Evolutionary conservation across 1,139 yeast genomes (phyloP).

Genomic region (Geotrichum reessii): DNA sequence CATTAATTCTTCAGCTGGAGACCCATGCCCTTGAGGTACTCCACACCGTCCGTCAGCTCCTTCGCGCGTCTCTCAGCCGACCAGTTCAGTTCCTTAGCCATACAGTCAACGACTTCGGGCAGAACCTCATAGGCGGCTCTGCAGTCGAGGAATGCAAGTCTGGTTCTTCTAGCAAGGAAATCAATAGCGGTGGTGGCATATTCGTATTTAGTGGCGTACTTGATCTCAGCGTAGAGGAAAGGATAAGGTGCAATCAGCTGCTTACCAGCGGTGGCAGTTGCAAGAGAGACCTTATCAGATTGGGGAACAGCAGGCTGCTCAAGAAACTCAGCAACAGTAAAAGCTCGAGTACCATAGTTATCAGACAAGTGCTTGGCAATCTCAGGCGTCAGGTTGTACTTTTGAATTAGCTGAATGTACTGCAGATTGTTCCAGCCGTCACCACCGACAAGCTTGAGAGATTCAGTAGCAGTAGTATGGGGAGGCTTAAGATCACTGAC

Average conservation of each 20-base stretch:
- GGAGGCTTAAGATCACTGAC: conserved; percentile 41
- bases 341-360: conserved; percentile 86
- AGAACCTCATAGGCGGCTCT: conserved; percentile 76
- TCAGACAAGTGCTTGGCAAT: conserved; percentile 78
- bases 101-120: conserved; percentile 78
- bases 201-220: conserved; percentile 76
- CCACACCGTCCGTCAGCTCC: conserved; percentile 41
- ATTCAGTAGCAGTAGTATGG: conserved; percentile 56
- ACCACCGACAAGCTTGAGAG: conserved; percentile 69
- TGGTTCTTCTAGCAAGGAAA: conserved; percentile 87
- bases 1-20: conserved; percentile 21
- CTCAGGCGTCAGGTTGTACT: conserved; percentile 64
- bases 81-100: conserved; percentile 81
- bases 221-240: conserved; percentile 85
- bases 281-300: conserved; percentile 35
- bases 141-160: conserved; percentile 88
- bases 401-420: conserved; percentile 75
- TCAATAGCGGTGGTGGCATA: conserved; percentile 85
- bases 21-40: conserved; percentile 41
- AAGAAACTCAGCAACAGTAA: conserved; percentile 56
- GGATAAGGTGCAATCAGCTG: conserved; percentile 61
- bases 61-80: conserved; percentile 50
- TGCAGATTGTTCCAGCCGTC: conserved; percentile 58
- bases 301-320: conserved; percentile 20
- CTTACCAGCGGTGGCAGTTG: conserved; percentile 33